phyloP scores from a whole-genome alignment of 2,329 filamentous ascomycete genomes.

The Fusarium sp. region DNA sequence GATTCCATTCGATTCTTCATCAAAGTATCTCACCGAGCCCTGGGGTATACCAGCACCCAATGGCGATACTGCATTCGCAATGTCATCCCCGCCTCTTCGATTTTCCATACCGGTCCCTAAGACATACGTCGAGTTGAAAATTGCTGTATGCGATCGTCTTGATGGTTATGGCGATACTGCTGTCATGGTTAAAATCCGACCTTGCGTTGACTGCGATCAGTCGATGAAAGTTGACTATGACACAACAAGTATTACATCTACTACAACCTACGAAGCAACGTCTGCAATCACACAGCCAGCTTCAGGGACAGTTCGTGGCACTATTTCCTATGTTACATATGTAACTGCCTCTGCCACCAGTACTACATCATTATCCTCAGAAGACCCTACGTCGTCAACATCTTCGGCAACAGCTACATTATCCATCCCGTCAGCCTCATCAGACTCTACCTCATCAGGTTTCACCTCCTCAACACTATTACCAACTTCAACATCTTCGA shows the following conservation, averaged over 20 bases:
- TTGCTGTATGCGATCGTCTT: neutral
- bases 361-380: neutral
- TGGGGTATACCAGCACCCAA: neutral
- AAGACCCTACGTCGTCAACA: neutral
- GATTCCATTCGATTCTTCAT: neutral
- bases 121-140: neutral
- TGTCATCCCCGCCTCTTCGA: neutral
- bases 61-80: neutral
- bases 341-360: neutral
- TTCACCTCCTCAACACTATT: neutral
- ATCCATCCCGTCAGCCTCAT: too few relatives aligned
- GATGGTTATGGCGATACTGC: constrained; percentile 2
- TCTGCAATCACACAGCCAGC: neutral
- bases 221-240: neutral
- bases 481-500: neutral
- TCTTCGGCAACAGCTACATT: neutral
- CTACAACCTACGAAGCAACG: neutral
- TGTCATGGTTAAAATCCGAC: neutral
- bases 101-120: neutral
- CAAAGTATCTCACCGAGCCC: neutral
- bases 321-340: neutral
- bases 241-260: neutral
- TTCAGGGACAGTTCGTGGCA: neutral
- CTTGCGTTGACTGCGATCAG: neutral
- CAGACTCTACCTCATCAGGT: too few relatives aligned